Percentiles rank a stretch among this genome's conserved stretches.
phyloP scores from a whole-genome alignment of 1,284 basidiomycete species.

The Tylopilus sp. region DNA sequence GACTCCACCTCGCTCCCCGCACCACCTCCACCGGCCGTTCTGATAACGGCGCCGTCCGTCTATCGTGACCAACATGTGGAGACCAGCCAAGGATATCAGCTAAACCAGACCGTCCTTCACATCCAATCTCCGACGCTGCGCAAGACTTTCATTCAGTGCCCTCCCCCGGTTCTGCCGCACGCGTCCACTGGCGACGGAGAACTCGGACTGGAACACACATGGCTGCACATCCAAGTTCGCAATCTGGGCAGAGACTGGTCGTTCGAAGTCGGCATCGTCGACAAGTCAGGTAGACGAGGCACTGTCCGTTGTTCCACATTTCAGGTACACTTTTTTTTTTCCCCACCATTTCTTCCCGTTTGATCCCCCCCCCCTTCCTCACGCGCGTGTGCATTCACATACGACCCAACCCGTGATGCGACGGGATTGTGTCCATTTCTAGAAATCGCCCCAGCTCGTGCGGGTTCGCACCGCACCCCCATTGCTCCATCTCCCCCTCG shows the following conservation, averaged over 20 bases:
- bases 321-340: conserved; percentile 52
- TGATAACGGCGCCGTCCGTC: conserved; percentile 41
- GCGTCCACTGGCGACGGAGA: conserved; percentile 21
- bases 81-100: conserved; percentile 37
- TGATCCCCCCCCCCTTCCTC: not conserved
- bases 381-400: conserved; percentile 3
- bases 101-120: conserved; percentile 75
- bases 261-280: conserved; percentile 74
- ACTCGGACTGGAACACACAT: conserved; percentile 69
- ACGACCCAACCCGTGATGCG: too few species aligned
- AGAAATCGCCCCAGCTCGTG: conserved; percentile 59
- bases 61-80: conserved; percentile 26
- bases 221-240: conserved; percentile 74
- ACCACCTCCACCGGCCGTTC: conserved; percentile 43
- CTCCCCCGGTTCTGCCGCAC: conserved; percentile 28
- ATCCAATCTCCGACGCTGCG: conserved; percentile 73
- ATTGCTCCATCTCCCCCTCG: conserved; percentile 70
- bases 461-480: conserved; percentile 39
- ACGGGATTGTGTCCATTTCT: too few species aligned
- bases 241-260: conserved; percentile 66
- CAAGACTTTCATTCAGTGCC: conserved; percentile 69
- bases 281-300: conserved; percentile 57
- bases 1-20: conserved; percentile 55
- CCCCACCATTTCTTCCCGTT: not conserved
- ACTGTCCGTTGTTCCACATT: conserved; percentile 74